Conservation (phyloP, 257 asterid genomes). For the Nicotiana paniculata region DNA sequence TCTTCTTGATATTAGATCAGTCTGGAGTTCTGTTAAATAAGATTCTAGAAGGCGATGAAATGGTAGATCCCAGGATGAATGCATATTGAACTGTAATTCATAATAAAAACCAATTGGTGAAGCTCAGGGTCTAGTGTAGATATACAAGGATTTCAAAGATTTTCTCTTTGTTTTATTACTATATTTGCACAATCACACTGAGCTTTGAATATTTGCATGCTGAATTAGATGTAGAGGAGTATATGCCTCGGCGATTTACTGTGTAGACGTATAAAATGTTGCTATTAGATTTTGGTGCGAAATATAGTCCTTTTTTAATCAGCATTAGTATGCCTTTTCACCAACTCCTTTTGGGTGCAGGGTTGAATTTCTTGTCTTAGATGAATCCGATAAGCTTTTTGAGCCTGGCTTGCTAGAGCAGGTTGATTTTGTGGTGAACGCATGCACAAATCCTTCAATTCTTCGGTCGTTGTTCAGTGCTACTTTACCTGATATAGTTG, state of each 20-base stretch:
- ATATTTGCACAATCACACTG: background rate
- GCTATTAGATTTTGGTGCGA: background rate
- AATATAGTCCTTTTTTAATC: background rate
- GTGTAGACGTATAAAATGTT: background rate
- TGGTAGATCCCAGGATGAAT: background rate
- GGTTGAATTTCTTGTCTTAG: slow-evolving; percentile 86
- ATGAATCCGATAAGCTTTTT: slow-evolving; percentile 88
- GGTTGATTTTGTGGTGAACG: slow-evolving; percentile 87
- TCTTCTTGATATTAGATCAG: background rate
- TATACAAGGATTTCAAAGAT: background rate
- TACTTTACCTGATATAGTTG: slow-evolving; percentile 88
- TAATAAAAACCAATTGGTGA: background rate
- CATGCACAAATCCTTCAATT: slow-evolving; percentile 92
- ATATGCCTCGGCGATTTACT: background rate
- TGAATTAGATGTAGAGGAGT: background rate
- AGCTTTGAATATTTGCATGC: background rate
- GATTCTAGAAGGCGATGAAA: background rate
- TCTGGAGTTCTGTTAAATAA: background rate
- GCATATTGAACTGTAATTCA: background rate
- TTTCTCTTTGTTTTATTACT: background rate
- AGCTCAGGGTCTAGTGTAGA: background rate
- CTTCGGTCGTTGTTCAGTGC: slow-evolving; percentile 81
- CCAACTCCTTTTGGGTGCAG: slow-evolving; percentile 29
- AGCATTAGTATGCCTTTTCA: background rate
- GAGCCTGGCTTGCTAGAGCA: slow-evolving; percentile 88